phyloP scores from a whole-genome alignment of 495 filamentous ascomycete genomes.

The Haplographium delicatum region DNA sequence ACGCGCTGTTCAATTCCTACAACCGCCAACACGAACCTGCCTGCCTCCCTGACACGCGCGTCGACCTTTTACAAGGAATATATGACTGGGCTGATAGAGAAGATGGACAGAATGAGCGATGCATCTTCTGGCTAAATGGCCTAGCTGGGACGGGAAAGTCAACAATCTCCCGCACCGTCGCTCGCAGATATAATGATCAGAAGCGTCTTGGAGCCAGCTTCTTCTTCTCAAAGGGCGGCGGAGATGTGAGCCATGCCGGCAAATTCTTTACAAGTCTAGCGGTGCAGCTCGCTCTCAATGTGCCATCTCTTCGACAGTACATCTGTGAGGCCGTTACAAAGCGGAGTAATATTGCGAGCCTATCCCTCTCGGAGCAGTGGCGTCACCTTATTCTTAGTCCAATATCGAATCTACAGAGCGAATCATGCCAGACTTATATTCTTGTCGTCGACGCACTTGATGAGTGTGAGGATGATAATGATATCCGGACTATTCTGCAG shows the following conservation, averaged over 20 bases:
- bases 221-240: constrained; percentile 13
- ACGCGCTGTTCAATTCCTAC: constrained; percentile 7
- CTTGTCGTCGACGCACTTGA: constrained; percentile 25
- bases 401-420: constrained; percentile 23
- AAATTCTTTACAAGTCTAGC: constrained; percentile 18
- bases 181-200: constrained; percentile 8
- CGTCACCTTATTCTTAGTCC: constrained; percentile 15
- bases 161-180: constrained; percentile 6
- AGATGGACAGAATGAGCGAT: background rate
- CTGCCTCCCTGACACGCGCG: constrained; percentile 16
- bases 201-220: too few relatives aligned
- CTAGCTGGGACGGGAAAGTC: constrained; percentile 8
- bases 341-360: constrained; percentile 16
- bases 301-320: constrained; percentile 3
- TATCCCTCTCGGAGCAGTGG: constrained; percentile 19
- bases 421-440: constrained; percentile 25
- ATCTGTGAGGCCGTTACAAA: constrained; percentile 16
- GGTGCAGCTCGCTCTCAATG: background rate
- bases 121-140: constrained; percentile 32
- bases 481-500: constrained; percentile 18
- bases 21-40: constrained; percentile 3
- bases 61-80: constrained; percentile 14
- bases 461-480: constrained; percentile 21
- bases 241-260: constrained; percentile 18
- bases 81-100: constrained; percentile 6